These are phyloP conservation scores for Phytophthora colocasiae DNA, from an alignment of 352 stramenopile species.

Conservation along the genomic window DNA sequence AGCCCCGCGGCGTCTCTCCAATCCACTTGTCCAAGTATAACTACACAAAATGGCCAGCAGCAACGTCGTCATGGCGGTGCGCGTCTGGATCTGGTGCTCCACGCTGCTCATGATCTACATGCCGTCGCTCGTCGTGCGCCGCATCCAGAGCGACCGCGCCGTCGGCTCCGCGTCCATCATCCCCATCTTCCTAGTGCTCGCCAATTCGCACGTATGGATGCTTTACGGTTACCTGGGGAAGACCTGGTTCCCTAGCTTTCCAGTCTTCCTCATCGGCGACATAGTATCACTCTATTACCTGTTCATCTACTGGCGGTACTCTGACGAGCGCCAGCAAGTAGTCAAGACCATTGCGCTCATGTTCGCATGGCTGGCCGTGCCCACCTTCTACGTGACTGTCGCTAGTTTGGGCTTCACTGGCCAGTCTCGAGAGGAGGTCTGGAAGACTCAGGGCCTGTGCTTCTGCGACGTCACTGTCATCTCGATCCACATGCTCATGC, in stretches of 20 bases:
- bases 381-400: constrained; percentile 37
- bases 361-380: constrained; percentile 27
- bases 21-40: constrained; percentile 4
- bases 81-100: constrained; percentile 39
- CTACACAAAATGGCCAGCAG: constrained; percentile 15
- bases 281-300: constrained; percentile 37
- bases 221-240: constrained; percentile 37
- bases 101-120: constrained; percentile 41
- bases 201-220: constrained; percentile 44
- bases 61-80: constrained; percentile 29
- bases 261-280: constrained; percentile 47
- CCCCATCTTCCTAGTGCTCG: constrained; percentile 36
- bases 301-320: constrained; percentile 39
- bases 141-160: constrained; percentile 30
- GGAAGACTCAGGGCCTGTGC: constrained; percentile 40
- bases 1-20: background rate
- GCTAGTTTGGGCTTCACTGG: constrained; percentile 32
- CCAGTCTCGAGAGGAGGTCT: constrained; percentile 34
- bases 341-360: constrained; percentile 19
- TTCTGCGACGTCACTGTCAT: constrained; percentile 44
- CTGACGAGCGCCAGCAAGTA: constrained; percentile 23
- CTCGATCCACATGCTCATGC: constrained; percentile 47
- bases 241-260: constrained; percentile 48
- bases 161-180: constrained; percentile 30
- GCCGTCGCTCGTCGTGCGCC: constrained; percentile 36